Evolutionary conservation across 2,329 filamentous ascomycete species (phyloP), one percentile per base, ranked within the genome.

Genomic region (Penicillium sp.): DNA sequence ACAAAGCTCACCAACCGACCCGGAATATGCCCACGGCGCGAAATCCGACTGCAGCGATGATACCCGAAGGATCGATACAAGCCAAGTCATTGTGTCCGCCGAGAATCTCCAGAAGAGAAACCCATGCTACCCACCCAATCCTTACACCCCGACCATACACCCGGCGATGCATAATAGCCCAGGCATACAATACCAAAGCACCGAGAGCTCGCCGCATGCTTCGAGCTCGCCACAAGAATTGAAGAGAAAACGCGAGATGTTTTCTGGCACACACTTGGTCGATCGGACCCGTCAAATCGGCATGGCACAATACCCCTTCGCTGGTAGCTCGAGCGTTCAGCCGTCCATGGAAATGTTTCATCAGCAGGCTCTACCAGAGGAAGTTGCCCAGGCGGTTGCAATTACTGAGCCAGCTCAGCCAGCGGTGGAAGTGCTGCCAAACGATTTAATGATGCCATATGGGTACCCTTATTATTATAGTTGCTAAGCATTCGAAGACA

Each of bases 401-500:
- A 50, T 29, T 9, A 50, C 51, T 4, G 64, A 43, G 31, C 14
- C 38, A 3, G 56, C 24, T 6, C 65, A 43, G 31, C 14, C 38
- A 3, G 56, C 24, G 1, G 53, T 55, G 8, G 51, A 57, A 10
- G 50, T 46, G 10, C 32, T 44, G 24, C 54, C 62, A 4, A 50
- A 59, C 2, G 62, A 60, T 5, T 13, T 56, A 7, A 50, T 67
- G 31, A 58, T 59, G 8, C 50, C 50, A 2, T 67, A 58, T 41
- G 45, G 54, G 7, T 58, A 64, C 18, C 67, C 67, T 5, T 70
- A 68, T 40, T 68, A 68, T 52, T 70, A 67, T 49, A 57, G 60
- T 18, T 66, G 63, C 45, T 68, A 47, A 62, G 39, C 9, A 18
- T 14, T 21, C 16, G 13, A 22, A 31, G 8, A 43, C 49, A n/a